Base-by-base conservation (phyloP, 1,139 yeast species). In the Sugiyamaella sp. region DNA sequence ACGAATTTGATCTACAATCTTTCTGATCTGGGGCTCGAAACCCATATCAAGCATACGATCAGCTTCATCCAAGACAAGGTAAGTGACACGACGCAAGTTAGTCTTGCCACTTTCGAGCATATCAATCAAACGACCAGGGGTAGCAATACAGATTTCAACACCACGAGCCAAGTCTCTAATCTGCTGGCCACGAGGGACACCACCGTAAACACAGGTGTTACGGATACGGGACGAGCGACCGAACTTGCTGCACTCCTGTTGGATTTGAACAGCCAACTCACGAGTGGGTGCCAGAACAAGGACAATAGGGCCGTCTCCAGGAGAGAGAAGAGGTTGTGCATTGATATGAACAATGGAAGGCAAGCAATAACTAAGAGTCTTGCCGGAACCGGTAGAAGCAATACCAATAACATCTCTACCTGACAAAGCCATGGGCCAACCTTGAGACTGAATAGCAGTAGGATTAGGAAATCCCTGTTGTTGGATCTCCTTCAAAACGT, bases 391-490 rank as follows among this genome's bases (percentile, higher is more conserved):
- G 64, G 99, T 93, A 64, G 97, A 86, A 56, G 99, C 98, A 72
- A 93, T 87, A 80, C 99, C 99, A 74, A 93, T 86, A 91, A 93
- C 89, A 74, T 93, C 98, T 77, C 98, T 87, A 78, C 99, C 99
- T 67, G 93, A 85, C 60, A 91, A 80, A 70, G 99, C 99, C 99
- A 93, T 93, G 60, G 99, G 99, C 99, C 99, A 93, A 77, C 99
- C 99, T 78, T 95, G 99, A 74, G 97, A 89, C 78, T 93, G 99
- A 71, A 93, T 93, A 62, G 89, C 89, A 56, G 99, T 93, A 66
- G 99, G 99, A 61, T 79, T 82, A 56, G 86, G 95, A 78, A 93
- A 93, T 57, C 98, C 98, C 75, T 89, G 93, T 58, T 85, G 85
- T 76, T 87, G 83, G 65, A 93, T 90, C 77, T 93, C 97, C 62